Base-by-base conservation (phyloP, 1,139 yeast species). In the Yamadazyma atmosphaerica region DNA sequence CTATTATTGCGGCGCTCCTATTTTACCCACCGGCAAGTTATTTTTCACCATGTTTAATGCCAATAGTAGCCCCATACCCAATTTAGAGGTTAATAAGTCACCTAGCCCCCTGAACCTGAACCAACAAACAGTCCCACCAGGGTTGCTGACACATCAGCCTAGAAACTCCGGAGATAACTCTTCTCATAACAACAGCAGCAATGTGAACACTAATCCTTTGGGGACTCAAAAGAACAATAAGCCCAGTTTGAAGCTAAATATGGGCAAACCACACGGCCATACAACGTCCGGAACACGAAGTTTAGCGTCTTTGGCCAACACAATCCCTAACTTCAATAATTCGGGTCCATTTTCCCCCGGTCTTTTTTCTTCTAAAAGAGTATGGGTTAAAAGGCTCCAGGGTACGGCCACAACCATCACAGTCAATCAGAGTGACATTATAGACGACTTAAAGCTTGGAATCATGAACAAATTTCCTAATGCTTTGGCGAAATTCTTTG, bases 371-470 rank as follows among this genome's bases (percentile, higher is more conserved):
- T 33, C 57, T 16, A 52, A 60, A 39, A 49, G 94, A 40, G 74
- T 85, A 0, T 86, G 95, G 95, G 81, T 86, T 8, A 74, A 66
- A 41, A 65, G 79, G 34, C 68, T 72, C 0, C 68, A 70, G 25
- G 79, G 83, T 3, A 72, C 77, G 1, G 85, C 95, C 4, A 86
- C 95, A 0, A 79, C 94, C 1, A 63, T 86, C 3, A 55, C 67
- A 39, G 81, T 83, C 2, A 63, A 65, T 19, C 74, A 74, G 17
- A 53, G 58, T 19, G 87, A 83, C 48, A 66, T 86, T 1, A 74
- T 86, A 4, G 95, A 87, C 55, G 95, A 87, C 55, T 65, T 87
- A 50, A 87, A 86, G 52, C 63, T 72, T 17, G 68, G 77, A 40
- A 72, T 86, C 0, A 57, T 80, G 36, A 65, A 63, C 39, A 83